phyloP scores from a whole-genome alignment of 2,329 filamentous ascomycete genomes.

The Aspergillus quadricinctus region DNA sequence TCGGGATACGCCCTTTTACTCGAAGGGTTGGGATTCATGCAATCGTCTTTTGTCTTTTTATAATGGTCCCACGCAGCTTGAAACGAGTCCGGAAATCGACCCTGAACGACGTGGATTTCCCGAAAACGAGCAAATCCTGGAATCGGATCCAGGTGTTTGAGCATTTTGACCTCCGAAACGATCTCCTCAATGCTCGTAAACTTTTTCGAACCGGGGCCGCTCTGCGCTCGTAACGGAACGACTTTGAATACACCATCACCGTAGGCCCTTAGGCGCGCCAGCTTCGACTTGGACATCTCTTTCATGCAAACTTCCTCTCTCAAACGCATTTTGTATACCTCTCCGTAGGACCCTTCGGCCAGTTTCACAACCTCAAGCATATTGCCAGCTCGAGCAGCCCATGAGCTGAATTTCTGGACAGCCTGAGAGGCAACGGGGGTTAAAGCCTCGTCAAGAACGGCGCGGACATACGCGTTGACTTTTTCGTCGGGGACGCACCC shows the following conservation, averaged over 20 bases:
- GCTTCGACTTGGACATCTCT: constrained; percentile 34
- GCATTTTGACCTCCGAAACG: constrained; percentile 47
- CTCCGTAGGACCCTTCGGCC: constrained; percentile 62
- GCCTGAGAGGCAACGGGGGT: constrained; percentile 32
- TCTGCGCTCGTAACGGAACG: constrained; percentile 42
- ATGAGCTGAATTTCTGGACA: constrained; percentile 37
- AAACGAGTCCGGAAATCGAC: constrained; percentile 51
- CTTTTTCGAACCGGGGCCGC: constrained; percentile 39
- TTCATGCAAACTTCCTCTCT: constrained; percentile 32
- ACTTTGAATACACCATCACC: constrained; percentile 47
- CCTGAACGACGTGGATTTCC: constrained; percentile 55
- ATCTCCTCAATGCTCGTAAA: constrained; percentile 47
- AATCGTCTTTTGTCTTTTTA: constrained; percentile 39
- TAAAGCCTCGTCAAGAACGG: constrained; percentile 35
- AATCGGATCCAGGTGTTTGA: constrained; percentile 55
- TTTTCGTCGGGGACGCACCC: constrained; percentile 31
- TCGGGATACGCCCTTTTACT: constrained; percentile 51
- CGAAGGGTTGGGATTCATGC: constrained; percentile 54
- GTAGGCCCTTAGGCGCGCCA: constrained; percentile 35
- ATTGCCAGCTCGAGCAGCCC: constrained; percentile 35
- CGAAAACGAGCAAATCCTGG: constrained; percentile 62
- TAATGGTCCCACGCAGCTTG: constrained; percentile 42
- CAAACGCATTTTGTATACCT: constrained; percentile 57
- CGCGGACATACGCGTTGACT: constrained; percentile 31
- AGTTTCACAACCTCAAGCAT: constrained; percentile 53